Evolutionary conservation across 2,329 filamentous ascomycete genomes (phyloP).

Genomic region (Ophiostoma himal-ulmi): DNA sequence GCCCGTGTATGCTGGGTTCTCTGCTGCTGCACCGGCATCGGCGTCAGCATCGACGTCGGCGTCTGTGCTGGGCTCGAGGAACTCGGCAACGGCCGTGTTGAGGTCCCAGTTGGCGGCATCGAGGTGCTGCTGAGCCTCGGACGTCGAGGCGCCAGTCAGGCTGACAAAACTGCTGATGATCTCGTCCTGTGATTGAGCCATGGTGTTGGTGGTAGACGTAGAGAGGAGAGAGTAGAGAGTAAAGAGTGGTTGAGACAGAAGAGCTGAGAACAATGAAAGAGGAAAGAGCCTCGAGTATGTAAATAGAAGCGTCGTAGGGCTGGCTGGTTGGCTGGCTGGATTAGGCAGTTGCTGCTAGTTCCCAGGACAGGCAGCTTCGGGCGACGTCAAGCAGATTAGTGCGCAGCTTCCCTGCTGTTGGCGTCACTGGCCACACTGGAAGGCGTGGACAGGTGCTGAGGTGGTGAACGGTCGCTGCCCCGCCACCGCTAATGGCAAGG

Average conservation of each 20-base stretch:
- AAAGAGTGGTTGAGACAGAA: not conserved
- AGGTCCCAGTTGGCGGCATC: constrained; percentile 61
- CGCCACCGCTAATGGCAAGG: not conserved
- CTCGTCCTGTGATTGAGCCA: constrained; percentile 25
- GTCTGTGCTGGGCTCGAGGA: constrained; percentile 54
- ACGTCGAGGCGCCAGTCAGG: constrained; percentile 23
- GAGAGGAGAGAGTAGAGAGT: not conserved
- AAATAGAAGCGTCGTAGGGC: not conserved
- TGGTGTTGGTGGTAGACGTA: not conserved
- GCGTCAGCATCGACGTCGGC: constrained; percentile 40
- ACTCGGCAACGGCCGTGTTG: constrained; percentile 55
- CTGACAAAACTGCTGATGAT: constrained; percentile 24
- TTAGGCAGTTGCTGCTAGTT: constrained; percentile 3
- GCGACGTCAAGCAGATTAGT: constrained; percentile 5
- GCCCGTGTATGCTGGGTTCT: constrained; percentile 48
- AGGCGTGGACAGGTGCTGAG: too few relatives aligned
- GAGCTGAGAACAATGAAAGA: not conserved
- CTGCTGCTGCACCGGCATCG: constrained; percentile 37
- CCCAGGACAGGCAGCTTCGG: constrained; percentile 5
- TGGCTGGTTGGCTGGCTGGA: not conserved
- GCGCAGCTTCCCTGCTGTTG: not conserved
- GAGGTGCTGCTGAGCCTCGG: constrained; percentile 57
- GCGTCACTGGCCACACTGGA: not conserved
- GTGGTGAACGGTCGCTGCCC: not conserved
- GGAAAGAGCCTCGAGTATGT: not conserved